These are phyloP conservation scores for Diaporthe vexans DNA, from an alignment of 2,329 filamentous ascomycete genomes.

Conservation along the genomic window DNA sequence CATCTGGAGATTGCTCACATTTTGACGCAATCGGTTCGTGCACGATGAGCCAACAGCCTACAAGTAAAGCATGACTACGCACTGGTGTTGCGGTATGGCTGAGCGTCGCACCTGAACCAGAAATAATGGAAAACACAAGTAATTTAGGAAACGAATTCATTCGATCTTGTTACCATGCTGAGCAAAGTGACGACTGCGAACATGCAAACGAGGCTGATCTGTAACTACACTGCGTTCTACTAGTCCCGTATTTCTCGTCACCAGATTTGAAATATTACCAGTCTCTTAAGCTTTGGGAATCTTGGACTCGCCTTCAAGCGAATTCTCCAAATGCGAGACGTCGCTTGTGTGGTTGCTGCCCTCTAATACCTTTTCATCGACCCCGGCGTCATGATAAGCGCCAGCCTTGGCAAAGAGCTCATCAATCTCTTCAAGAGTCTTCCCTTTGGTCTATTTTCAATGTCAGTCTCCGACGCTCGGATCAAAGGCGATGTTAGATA, in stretches of 20 bases:
- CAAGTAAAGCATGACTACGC: too few species aligned
- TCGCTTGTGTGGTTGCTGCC: slow-evolving; percentile 12
- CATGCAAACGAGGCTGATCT: too few species aligned
- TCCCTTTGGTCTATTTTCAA: neutral
- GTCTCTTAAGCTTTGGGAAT: neutral
- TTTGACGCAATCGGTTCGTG: too few species aligned
- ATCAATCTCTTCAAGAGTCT: neutral
- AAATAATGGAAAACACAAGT: too few species aligned
- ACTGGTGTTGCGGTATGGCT: too few species aligned
- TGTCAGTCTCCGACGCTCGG: neutral
- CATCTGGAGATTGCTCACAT: too few species aligned
- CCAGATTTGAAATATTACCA: neutral
- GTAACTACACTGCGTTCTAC: neutral
- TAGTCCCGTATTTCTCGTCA: too few species aligned
- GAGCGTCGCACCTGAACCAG: too few species aligned
- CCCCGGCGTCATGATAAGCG: neutral
- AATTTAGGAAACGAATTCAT: too few species aligned
- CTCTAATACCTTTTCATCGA: neutral
- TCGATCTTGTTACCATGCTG: too few species aligned
- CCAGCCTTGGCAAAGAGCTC: neutral
- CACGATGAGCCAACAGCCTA: too few species aligned
- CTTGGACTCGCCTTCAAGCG: neutral
- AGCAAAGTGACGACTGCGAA: neutral
- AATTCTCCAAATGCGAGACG: neutral
- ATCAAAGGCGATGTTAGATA: accelerated